Base-by-base conservation (phyloP, 306 rosid species). In the Cyclanthera cordifolia region DNA sequence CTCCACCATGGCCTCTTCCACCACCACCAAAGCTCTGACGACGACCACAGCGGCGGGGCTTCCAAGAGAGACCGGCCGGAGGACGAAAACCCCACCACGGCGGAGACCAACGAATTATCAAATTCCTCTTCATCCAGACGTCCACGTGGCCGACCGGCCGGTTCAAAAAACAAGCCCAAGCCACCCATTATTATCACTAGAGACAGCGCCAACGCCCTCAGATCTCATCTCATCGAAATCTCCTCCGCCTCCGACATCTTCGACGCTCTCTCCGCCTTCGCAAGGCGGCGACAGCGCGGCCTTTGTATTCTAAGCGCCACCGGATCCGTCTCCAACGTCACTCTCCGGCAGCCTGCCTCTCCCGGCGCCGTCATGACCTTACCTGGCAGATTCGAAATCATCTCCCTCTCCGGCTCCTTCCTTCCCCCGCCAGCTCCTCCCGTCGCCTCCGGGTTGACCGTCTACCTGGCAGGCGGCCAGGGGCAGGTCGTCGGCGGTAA, bases 341-440 rank as follows among this genome's bases (percentile, higher is more conserved):
- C 90, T 3, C 85, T 91, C 32, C 80, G 92, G 14, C 97, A 91
- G 53, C 97, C 97, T 4, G 88, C 96, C 19, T 78, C 97, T 0
- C 88, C 97, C 0, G 95, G 95, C 1, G 91, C 96, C 1, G 96
- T 91, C 1, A 94, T 89, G 46, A 85, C 92, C 50, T 66, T 91
- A 49, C 96, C 82, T 3, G 97, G 97, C 8, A 79, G 97, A 70
- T 91, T 89, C 1, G 97, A 91, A 80, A 91, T 91, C 55, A 70
- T 91, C 12, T 91, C 97, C 0, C 73, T 91, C 43, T 88, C 96
- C 0, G 96, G 97, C 0, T 91, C 96, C 0, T 88, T 89, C 46
- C 72, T 91, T 11, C 97, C 97, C 0, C 97, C 97, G 0, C 97
- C 97, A 0, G 96, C 97, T 0, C 97, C 96, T 0, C 92, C 96